Percentiles rank a stretch among this genome's conserved stretches.
These are phyloP conservation scores for Aspergillus affinis DNA, from an alignment of 495 filamentous ascomycete genomes.

Conservation along the genomic window DNA sequence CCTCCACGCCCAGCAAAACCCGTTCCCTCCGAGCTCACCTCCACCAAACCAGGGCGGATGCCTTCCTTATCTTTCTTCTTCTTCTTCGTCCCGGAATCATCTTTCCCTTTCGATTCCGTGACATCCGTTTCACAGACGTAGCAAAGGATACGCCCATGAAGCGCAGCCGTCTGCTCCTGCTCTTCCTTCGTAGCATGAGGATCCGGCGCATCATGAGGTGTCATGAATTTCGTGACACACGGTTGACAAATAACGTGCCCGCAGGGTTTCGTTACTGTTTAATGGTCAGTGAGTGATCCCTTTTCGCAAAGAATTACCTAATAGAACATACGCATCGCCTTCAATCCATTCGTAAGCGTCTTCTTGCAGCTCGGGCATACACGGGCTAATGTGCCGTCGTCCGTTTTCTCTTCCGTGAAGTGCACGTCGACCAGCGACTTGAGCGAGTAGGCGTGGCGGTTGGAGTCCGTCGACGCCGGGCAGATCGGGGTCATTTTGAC, in stretches of 20 bases:
- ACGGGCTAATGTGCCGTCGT: conserved; percentile 53
- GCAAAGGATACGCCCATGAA: conserved; percentile 57
- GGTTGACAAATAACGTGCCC: conserved; percentile 91
- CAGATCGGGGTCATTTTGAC: conserved; percentile 75
- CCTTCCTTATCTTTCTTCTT: conserved; percentile 42
- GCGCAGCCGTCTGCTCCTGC: conserved; percentile 39
- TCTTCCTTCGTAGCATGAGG: conserved; percentile 62
- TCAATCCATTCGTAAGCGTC: conserved; percentile 75
- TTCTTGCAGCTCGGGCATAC: conserved; percentile 91
- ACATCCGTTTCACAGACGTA: conserved; percentile 88
- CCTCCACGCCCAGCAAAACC: conserved; percentile 86
- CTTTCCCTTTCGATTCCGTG: conserved; percentile 28
- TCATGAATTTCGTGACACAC: conserved; percentile 88
- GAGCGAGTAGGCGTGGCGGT: conserved; percentile 75
- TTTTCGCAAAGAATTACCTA: background rate
- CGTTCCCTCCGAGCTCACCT: conserved; percentile 84
- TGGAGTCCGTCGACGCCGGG: conserved; percentile 69
- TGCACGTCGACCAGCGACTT: conserved; percentile 77
- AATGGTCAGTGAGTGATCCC: background rate
- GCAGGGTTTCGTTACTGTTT: conserved; percentile 78
- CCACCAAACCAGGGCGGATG: conserved; percentile 74
- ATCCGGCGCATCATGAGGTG: conserved; percentile 56
- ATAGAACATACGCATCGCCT: conserved; percentile 62
- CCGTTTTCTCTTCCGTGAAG: conserved; percentile 69
- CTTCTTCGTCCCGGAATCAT: conserved; percentile 35